Evolutionary conservation across 202 grass and related monocot species (phyloP).

Genomic region (Eragrostis tef): DNA sequence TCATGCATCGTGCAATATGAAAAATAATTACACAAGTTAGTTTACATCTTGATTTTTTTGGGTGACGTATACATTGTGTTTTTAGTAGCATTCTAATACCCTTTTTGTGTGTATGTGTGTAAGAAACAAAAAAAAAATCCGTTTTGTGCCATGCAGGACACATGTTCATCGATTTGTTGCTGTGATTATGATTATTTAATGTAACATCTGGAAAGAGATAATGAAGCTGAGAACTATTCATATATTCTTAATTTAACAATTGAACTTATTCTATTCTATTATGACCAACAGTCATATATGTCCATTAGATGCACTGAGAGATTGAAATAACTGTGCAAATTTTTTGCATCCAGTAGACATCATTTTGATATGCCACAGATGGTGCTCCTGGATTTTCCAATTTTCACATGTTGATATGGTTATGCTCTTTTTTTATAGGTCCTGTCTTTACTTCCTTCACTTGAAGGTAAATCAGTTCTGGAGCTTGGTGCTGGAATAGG

Average conservation of each 20-base stretch:
- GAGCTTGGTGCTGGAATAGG: conserved; percentile 96
- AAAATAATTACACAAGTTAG: neutral
- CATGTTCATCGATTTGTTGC: conserved; percentile 3
- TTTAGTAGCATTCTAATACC: neutral
- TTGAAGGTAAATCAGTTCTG: conserved; percentile 84
- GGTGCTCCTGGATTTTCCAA: neutral
- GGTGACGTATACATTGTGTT: neutral
- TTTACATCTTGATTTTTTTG: conserved; percentile 3
- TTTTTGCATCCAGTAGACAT: neutral
- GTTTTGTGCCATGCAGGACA: neutral
- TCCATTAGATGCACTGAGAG: neutral
- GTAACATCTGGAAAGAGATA: neutral
- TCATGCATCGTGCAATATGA: neutral
- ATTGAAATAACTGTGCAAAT: neutral
- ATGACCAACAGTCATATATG: neutral
- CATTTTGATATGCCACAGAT: neutral
- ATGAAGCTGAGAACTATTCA: conserved; percentile 27
- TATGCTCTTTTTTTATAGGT: conserved; percentile 53
- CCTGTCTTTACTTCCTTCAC: conserved; percentile 83
- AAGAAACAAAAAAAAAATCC: neutral
- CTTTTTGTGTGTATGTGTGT: neutral
- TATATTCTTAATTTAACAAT: neutral
- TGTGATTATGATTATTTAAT: conserved; percentile 6
- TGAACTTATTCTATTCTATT: neutral
- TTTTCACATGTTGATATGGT: conserved; percentile 29